phyloP scores from a whole-genome alignment of 768 basidiomycete species.

The Termitomyces sp. region DNA sequence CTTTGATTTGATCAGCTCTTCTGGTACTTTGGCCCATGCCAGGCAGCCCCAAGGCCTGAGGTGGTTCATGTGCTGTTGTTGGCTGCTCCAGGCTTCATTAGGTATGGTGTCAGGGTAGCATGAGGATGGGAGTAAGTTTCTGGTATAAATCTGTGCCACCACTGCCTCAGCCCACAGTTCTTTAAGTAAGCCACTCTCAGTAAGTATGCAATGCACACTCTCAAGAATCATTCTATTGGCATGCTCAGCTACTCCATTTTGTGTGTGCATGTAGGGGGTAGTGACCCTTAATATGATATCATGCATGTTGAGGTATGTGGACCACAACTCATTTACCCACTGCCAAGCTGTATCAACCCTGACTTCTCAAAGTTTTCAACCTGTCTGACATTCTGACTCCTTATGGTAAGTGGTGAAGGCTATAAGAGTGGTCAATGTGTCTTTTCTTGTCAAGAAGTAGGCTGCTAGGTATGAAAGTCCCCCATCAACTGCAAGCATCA shows the following conservation, averaged over 20 bases:
- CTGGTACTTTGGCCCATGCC: slow-evolving; percentile 11
- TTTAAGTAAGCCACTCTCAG: background rate
- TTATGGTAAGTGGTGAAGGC: slow-evolving; percentile 4
- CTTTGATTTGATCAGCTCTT: slow-evolving; percentile 17
- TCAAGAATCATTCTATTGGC: background rate
- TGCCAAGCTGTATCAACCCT: background rate
- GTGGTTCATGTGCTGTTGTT: slow-evolving; percentile 16
- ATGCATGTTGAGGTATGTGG: slow-evolving; percentile 12
- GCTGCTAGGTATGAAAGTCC: slow-evolving; percentile 8
- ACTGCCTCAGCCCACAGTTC: slow-evolving; percentile 6
- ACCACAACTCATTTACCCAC: slow-evolving; percentile 15
- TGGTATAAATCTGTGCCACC: slow-evolving; percentile 16
- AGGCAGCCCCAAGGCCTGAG: slow-evolving; percentile 18
- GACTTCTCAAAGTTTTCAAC: background rate
- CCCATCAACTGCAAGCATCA: slow-evolving; percentile 20
- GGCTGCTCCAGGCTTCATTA: slow-evolving; percentile 11
- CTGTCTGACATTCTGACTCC: background rate
- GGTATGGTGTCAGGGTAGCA: slow-evolving; percentile 14
- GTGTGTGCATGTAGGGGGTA: slow-evolving; percentile 18
- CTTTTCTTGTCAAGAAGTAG: slow-evolving; percentile 12
- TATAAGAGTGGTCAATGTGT: background rate
- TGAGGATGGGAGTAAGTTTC: slow-evolving; percentile 18
- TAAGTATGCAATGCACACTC: background rate
- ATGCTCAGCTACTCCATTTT: slow-evolving; percentile 23
- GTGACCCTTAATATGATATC: background rate